These are phyloP conservation scores for Chondrus crispus DNA, from an alignment of 23 red algal species.

Conservation along the genomic window DNA sequence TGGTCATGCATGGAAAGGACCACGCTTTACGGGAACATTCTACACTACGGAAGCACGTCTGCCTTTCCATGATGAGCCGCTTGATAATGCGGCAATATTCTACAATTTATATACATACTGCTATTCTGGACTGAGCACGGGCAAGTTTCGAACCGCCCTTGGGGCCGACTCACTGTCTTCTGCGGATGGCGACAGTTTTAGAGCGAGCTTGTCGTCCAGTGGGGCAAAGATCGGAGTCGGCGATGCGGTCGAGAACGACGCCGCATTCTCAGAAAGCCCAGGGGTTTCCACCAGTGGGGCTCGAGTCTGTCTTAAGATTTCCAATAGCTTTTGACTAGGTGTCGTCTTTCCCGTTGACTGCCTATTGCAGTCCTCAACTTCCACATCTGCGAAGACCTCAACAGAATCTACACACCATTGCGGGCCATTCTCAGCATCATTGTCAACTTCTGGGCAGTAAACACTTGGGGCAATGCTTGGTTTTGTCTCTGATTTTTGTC, in stretches of 20 bases:
- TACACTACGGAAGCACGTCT: no score
- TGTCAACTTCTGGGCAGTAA: slow-evolving; percentile 19
- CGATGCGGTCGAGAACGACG: background rate
- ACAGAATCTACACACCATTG: slow-evolving; percentile 40
- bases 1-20: no score
- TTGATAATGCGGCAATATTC: no score
- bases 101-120: no score
- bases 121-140: no score
- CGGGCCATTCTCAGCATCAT: background rate
- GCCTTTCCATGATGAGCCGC: no score
- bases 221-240: background rate
- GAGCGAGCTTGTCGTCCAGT: background rate
- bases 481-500: background rate
- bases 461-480: slow-evolving; percentile 10
- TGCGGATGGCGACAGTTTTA: background rate
- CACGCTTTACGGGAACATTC: no score
- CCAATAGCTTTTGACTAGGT: background rate
- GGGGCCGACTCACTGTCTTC: background rate
- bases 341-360: background rate
- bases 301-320: background rate
- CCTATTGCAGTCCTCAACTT: background rate
- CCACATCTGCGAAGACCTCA: slow-evolving; percentile 46
- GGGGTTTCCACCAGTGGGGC: no score
- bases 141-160: background rate
- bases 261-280: background rate